phyloP scores from a whole-genome alignment of 2,329 filamentous ascomycete species.

The Pseudogymnoascus sp. region DNA sequence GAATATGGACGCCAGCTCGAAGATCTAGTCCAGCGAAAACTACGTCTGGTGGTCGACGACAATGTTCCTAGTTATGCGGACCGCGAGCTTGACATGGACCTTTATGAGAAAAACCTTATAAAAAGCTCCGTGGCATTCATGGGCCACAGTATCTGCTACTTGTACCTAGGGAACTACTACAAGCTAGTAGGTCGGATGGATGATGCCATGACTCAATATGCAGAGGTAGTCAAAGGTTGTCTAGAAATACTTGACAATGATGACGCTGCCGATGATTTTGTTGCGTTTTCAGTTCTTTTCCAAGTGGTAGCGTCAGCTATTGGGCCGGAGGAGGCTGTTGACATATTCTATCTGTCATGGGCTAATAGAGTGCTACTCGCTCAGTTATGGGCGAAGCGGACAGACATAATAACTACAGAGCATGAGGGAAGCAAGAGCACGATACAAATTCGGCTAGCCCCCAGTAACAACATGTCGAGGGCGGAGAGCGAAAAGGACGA shows the following conservation, averaged over 20 bases:
- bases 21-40: neutral
- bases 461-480: neutral
- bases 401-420: neutral
- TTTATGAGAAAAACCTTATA: neutral
- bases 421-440: neutral
- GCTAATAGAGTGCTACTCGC: neutral
- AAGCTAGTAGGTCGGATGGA: neutral
- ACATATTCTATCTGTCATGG: neutral
- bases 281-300: neutral
- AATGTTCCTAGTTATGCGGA: neutral
- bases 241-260: constrained; percentile 2
- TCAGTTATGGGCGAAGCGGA: neutral
- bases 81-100: neutral
- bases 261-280: neutral
- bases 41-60: neutral
- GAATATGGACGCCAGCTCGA: neutral
- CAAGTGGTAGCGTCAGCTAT: neutral
- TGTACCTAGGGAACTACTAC: neutral
- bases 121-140: neutral
- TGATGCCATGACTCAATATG: neutral
- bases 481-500: neutral
- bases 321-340: neutral
- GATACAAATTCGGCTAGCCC: neutral
- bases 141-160: neutral
- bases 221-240: neutral